Percentiles rank a stretch among this genome's conserved stretches.
phyloP scores from a whole-genome alignment of 1,284 basidiomycete species.

The Leccinum angustisporum region DNA sequence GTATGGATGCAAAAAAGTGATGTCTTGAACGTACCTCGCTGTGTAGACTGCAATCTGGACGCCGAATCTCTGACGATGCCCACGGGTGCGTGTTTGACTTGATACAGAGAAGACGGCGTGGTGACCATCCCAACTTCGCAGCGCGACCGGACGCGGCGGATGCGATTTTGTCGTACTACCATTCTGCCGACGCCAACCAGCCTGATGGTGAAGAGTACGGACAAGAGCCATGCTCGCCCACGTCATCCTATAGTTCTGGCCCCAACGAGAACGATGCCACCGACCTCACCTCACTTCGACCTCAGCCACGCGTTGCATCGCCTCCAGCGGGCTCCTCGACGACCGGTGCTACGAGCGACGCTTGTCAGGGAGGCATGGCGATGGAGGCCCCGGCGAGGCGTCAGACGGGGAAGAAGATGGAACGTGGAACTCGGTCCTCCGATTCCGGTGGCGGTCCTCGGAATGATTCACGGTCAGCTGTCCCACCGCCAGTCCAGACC shows the following conservation, averaged over 20 bases:
- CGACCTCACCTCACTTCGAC: conserved; percentile 8
- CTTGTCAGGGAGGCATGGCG: conserved; percentile 58
- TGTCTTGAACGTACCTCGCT: conserved; percentile 8
- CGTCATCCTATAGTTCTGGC: conserved; percentile 26
- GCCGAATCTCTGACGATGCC: conserved; percentile 14
- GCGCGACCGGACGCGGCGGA: conserved; percentile 33
- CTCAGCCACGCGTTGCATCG: conserved; percentile 29
- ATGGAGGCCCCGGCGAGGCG: conserved; percentile 37
- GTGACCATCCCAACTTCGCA: conserved; percentile 7
- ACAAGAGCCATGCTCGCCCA: neutral
- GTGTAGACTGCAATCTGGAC: conserved; percentile 13
- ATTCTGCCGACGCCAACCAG: conserved; percentile 24
- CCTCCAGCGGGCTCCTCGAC: conserved; percentile 24
- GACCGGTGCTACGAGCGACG: conserved; percentile 43
- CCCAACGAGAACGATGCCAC: conserved; percentile 37
- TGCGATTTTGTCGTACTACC: conserved; percentile 39
- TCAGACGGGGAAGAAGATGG: conserved; percentile 30
- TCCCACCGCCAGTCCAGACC: conserved; percentile 67
- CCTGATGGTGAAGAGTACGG: neutral
- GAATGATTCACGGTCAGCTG: conserved; percentile 44
- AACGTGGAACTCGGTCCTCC: conserved; percentile 25
- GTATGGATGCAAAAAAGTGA: neutral
- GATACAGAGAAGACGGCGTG: neutral
- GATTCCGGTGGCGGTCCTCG: conserved; percentile 30
- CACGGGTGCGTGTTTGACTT: conserved; percentile 17